Conservation (phyloP, 305 asterid genomes). For the Vinca major region DNA sequence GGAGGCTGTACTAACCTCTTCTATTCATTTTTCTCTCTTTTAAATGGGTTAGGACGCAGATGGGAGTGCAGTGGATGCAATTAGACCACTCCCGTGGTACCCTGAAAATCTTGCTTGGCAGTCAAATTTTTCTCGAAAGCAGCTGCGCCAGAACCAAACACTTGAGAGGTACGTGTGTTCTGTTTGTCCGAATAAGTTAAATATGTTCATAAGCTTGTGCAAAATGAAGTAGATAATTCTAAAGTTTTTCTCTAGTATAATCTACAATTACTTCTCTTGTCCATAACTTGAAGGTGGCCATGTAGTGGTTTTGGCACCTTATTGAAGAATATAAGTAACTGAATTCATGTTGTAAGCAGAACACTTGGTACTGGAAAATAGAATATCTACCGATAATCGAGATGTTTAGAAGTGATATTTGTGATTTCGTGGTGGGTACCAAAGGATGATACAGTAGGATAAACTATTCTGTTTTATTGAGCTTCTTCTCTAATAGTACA, state of each 20-base stretch:
- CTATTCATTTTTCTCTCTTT: slow-evolving; percentile 2
- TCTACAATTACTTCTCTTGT: background rate
- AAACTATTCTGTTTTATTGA: background rate
- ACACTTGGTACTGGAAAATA: background rate
- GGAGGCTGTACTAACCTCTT: slow-evolving; percentile 8
- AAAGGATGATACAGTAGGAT: background rate
- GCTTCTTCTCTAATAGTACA: background rate
- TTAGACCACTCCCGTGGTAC: slow-evolving; percentile 86
- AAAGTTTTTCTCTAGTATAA: background rate
- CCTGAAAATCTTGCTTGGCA: slow-evolving; percentile 98
- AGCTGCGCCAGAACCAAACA: slow-evolving; percentile 78
- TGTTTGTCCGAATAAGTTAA: background rate
- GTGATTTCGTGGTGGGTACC: background rate
- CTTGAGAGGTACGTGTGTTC: slow-evolving; percentile 64
- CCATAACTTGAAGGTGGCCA: background rate
- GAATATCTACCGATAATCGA: background rate
- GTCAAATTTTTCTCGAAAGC: slow-evolving; percentile 79
- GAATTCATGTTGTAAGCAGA: background rate
- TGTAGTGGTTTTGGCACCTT: background rate
- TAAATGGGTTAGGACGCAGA: slow-evolving; percentile 45
- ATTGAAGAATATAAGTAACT: background rate
- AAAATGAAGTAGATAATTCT: background rate
- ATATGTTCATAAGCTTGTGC: background rate
- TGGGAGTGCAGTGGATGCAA: slow-evolving; percentile 68
- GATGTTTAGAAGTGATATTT: background rate